A percentile compares a stretch with the other conserved stretches of the same genome.
phyloP scores from a whole-genome alignment of 192 early-diverging fungal species.

The Gigaspora rosea region DNA sequence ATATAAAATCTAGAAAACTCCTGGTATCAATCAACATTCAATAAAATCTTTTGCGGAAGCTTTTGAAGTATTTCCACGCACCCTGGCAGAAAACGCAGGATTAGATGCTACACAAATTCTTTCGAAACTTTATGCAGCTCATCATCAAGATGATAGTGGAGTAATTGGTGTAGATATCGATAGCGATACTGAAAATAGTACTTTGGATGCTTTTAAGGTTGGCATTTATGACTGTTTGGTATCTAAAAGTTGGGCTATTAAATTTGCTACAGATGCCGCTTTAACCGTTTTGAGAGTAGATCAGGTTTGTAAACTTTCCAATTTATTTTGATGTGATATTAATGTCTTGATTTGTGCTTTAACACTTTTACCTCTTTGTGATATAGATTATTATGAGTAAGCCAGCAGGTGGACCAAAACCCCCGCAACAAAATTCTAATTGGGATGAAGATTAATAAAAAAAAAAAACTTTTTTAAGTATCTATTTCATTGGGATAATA shows the following conservation, averaged over 20 bases:
- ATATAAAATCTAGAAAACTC: constrained; percentile 57
- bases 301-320: constrained; percentile 56
- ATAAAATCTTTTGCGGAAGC: constrained; percentile 95
- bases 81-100: constrained; percentile 92
- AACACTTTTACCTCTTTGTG: background rate
- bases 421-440: constrained; percentile 82
- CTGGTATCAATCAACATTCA: constrained; percentile 94
- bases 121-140: constrained; percentile 90
- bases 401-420: constrained; percentile 92
- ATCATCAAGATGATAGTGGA: constrained; percentile 62
- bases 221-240: constrained; percentile 80
- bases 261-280: constrained; percentile 89
- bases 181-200: constrained; percentile 56
- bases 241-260: constrained; percentile 87
- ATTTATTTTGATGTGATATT: background rate
- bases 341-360: background rate
- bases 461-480: too few relatives aligned
- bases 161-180: constrained; percentile 87
- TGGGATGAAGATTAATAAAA: constrained; percentile 80
- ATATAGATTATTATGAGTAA: constrained; percentile 95
- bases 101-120: constrained; percentile 92
- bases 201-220: constrained; percentile 73
- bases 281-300: constrained; percentile 94
- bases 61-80: constrained; percentile 92
- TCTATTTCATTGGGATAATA: too few relatives aligned